Conservation (phyloP, 805 yeast species). For the Torulaspora microellipsoides region DNA sequence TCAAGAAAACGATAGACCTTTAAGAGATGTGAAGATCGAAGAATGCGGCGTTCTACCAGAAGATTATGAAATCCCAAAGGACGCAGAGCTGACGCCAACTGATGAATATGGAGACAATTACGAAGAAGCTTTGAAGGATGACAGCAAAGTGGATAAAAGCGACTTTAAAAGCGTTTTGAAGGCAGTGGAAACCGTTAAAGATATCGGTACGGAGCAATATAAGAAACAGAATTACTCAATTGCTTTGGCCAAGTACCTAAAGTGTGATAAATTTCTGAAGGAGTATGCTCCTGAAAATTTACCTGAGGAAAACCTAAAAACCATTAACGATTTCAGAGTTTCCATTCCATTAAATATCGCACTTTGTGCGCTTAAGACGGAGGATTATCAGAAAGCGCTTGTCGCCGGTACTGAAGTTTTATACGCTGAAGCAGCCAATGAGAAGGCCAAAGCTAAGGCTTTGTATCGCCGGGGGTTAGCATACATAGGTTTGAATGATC, state of each 20-base stretch:
- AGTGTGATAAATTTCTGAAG: conserved; percentile 63
- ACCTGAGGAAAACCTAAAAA: conserved; percentile 47
- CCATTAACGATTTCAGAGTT: conserved; percentile 50
- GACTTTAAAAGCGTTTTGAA: conserved; percentile 61
- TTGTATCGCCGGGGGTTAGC: conserved; percentile 82
- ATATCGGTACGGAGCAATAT: conserved; percentile 70
- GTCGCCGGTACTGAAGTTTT: conserved; percentile 63
- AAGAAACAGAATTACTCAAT: conserved; percentile 54
- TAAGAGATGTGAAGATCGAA: conserved; percentile 59
- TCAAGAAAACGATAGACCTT: conserved; percentile 65
- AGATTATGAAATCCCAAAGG: conserved; percentile 46
- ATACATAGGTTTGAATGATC: conserved; percentile 55
- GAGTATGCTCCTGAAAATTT: conserved; percentile 63
- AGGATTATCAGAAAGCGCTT: conserved; percentile 50
- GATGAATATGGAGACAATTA: conserved; percentile 85
- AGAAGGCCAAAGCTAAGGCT: conserved; percentile 76
- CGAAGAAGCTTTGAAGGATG: conserved; percentile 73
- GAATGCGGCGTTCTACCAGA: conserved; percentile 75
- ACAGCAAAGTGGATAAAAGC: conserved; percentile 54
- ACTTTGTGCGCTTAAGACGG: conserved; percentile 62
- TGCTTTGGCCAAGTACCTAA: conserved; percentile 65
- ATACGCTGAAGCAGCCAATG: conserved; percentile 53
- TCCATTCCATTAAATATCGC: conserved; percentile 71
- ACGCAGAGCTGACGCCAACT: conserved; percentile 44
- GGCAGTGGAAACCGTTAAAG: conserved; percentile 64